Evolutionary conservation across 805 yeast genomes (phyloP).

Genomic region (Hanseniaspora occidentalis): DNA sequence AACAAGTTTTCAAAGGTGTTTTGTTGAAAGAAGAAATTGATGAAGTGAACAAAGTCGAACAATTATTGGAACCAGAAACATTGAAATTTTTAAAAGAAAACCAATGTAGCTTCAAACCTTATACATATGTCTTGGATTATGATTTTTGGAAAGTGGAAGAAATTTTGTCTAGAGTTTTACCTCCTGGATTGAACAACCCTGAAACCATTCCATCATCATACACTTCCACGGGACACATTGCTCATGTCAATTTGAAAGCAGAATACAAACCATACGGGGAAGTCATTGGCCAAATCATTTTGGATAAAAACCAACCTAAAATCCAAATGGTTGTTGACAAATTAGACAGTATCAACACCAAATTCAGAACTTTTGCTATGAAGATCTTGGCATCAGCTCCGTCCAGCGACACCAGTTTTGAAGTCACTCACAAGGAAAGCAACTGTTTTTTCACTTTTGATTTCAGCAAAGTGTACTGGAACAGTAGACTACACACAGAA

Average conservation of each 20-base stretch:
- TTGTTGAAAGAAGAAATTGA: constrained; percentile 43
- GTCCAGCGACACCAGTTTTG: constrained; percentile 1
- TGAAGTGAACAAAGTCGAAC: constrained; percentile 26
- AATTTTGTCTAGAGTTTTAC: constrained; percentile 63
- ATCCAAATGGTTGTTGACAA: constrained; percentile 87
- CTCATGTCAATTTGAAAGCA: constrained; percentile 76
- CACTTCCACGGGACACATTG: constrained; percentile 89
- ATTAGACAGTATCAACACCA: constrained; percentile 72
- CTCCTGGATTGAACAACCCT: constrained; percentile 38
- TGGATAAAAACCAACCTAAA: constrained; percentile 69
- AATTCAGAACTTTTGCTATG: constrained; percentile 88
- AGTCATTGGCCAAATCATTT: constrained; percentile 77
- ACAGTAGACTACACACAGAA: constrained; percentile 86
- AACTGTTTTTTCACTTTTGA: constrained; percentile 80
- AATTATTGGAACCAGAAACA: constrained; percentile 31
- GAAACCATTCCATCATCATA: constrained; percentile 82
- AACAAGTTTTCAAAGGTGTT: constrained; percentile 27
- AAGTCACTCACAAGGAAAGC: constrained; percentile 63
- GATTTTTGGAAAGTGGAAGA: constrained; percentile 86
- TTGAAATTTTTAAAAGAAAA: constrained; percentile 34
- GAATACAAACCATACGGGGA: constrained; percentile 73
- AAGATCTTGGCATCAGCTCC: constrained; percentile 71
- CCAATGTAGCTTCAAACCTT: constrained; percentile 36
- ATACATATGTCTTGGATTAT: constrained; percentile 50
- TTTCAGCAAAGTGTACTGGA: constrained; percentile 94